These are phyloP conservation scores for Chenopodium album DNA, from an alignment of 148 eudicot species.

Conservation along the genomic window DNA sequence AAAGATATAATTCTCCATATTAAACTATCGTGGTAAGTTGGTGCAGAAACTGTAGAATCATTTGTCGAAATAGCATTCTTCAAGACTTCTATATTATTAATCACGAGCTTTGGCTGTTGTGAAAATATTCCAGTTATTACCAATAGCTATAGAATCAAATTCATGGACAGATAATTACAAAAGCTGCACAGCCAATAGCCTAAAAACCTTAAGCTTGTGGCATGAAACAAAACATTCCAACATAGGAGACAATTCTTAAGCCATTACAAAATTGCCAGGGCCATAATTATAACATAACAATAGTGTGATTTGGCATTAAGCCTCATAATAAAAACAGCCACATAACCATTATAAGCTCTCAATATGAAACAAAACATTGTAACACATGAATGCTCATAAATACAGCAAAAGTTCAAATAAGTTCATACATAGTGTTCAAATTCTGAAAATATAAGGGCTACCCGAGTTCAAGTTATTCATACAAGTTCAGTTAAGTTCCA, in stretches of 20 bases:
- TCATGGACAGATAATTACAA: not conserved
- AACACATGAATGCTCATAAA: too few species aligned
- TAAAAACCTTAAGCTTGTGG: not conserved
- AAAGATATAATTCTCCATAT: conserved; percentile 84
- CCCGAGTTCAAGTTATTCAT: too few species aligned
- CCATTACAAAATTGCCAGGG: not conserved
- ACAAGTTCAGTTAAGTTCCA: too few species aligned
- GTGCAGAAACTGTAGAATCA: conserved; percentile 59
- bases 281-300: not conserved
- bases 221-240: not conserved
- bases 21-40: conserved; percentile 91
- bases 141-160: conserved; percentile 6
- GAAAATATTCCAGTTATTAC: conserved; percentile 1
- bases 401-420: too few species aligned
- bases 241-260: not conserved
- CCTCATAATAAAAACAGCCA: not conserved
- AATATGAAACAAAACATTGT: not conserved
- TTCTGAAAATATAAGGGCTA: too few species aligned
- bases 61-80: conserved; percentile 61
- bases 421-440: too few species aligned
- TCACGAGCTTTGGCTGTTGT: conserved; percentile 88
- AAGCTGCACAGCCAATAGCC: not conserved
- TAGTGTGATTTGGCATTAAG: not conserved
- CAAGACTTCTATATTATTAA: conserved; percentile 87
- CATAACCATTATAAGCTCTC: not conserved